Base-by-base conservation (phyloP, 2,329 filamentous ascomycete species). In the Penicillium sp. region DNA sequence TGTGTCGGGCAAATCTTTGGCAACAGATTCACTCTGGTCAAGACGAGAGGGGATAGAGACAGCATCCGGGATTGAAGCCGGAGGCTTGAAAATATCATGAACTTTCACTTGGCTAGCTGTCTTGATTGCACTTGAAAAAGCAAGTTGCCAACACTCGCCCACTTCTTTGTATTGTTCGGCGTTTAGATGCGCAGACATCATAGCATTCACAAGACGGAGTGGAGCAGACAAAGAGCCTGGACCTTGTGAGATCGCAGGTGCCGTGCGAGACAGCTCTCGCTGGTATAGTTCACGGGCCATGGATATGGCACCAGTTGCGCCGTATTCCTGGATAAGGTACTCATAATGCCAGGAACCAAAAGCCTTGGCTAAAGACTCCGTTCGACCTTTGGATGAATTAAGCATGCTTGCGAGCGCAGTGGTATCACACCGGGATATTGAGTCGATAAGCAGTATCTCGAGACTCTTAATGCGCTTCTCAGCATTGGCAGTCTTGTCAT, bases 171-270 rank as follows among this genome's bases (percentile, higher is more conserved):
- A 83, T 23, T 87, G 80, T 39, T 79, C 75, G 19, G 87, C 82
- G 51, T 80, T 77, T 44, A 85, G 76, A 67, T 90, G 83, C 0
- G 85, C 81, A 23, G 81, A 77, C 88, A 96, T 93, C 57, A 93
- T 74, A 9, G 87, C 82, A 50, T 81, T 80, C 23, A 90, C 75
- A 54, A 93, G 75, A 16, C 77, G 72, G 3, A 85, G 73, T 0
- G 87, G 84, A 16, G 83, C 75, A 1, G 72, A 60, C 10, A 76
- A 69, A 19, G 60, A 50, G 47, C 68, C 55, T 19, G 55, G 60
- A 10, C 50, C 14, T 43, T 60, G 16, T n/a, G 10, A 4, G 35
- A 27, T 27, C 8, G 54, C 25, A 50, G 61, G 19, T 45, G 48
- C 60, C 51, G 55, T 54, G 52, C 43, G 43, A 46, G 62, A 47